Evolutionary conservation across 331 rosid species (phyloP), one percentile per base, ranked within the genome.

Genomic region (Ulmus americana): DNA sequence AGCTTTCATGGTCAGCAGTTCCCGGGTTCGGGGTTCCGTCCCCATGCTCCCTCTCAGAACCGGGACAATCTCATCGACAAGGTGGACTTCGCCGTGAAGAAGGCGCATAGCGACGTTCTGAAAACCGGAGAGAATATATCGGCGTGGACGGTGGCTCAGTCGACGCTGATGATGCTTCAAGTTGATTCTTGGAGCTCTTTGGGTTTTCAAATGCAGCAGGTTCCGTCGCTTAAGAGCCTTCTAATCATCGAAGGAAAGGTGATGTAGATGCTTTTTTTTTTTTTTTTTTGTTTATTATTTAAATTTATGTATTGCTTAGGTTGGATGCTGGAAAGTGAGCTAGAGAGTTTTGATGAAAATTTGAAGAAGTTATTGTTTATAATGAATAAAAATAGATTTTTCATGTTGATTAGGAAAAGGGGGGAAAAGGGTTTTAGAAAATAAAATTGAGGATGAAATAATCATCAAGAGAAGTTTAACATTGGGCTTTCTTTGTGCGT

Each of bases 201-300:
- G 47, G 95, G 91, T 56, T 71, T 85, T 43, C 80, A 75, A 39
- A 86, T 92, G 90, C 98, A 86, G 80, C 85, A 83, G 59, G 84
- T 92, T 62, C 88, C 92, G 8, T 75, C 86, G 44, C 89, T 92
- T 61, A 49, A 77, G 20, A 84, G 80, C 51, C 81, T 92, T 28
- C 75, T 86, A 63, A 50, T 68, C 48, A 71, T 53, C 42, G 96
- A 92, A 77, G 95, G 86, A 45, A 92, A 92, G 96, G 98, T 92
- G 79, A 58, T 67, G 43, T 15, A 13, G 12, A 16, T 13, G 7
- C 14, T 18, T 13, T 50, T 51, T 46, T 20, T 22, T 14, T 35
- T 22, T 44, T 11, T 10, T 47, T 14, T 41, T 51, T 47, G 1
- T 28, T 3, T 2, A 28, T 28, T 28, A 2, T 28, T 28, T 28